These are phyloP conservation scores for Ilyonectria mors-panacis DNA, from an alignment of 2,329 filamentous ascomycete genomes.

Conservation along the genomic window DNA sequence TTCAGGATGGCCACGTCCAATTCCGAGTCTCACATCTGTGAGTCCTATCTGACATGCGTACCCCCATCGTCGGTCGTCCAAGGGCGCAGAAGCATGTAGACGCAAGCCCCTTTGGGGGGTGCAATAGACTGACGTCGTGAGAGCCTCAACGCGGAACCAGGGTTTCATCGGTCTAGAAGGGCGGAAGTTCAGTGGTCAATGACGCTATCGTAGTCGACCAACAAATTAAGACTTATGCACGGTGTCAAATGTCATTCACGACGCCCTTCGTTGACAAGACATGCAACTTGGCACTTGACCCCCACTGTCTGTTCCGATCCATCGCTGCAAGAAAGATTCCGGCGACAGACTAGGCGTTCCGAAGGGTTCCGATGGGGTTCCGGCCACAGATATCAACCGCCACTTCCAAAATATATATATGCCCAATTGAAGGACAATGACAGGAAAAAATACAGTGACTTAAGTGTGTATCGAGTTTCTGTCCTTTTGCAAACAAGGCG, in stretches of 20 bases:
- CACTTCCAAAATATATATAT: not conserved
- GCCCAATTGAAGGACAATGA: too few species aligned
- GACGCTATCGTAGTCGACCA: not conserved
- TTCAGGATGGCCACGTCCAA: not conserved
- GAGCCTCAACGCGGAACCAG: not conserved
- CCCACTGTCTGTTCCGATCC: not conserved
- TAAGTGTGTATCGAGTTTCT: too few species aligned
- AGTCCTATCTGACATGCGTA: not conserved
- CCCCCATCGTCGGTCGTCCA: not conserved
- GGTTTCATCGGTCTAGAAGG: not conserved
- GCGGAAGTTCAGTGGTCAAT: not conserved
- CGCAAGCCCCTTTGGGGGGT: not conserved
- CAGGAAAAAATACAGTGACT: too few species aligned
- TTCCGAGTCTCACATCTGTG: not conserved
- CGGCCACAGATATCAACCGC: not conserved
- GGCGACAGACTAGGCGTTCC: not conserved
- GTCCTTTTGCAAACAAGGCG: too few species aligned
- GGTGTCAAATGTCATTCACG: conserved; percentile 19
- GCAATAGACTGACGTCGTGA: not conserved
- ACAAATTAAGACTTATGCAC: conserved; percentile 12
- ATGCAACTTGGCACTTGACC: not conserved
- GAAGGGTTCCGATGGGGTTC: not conserved
- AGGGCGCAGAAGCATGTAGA: too few species aligned
- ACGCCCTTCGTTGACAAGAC: conserved; percentile 24
- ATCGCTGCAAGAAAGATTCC: not conserved